These are phyloP conservation scores for Batrachochytrium dendrobatidis DNA, from an alignment of 371 early-diverging fungal genomes.

Conservation along the genomic window DNA sequence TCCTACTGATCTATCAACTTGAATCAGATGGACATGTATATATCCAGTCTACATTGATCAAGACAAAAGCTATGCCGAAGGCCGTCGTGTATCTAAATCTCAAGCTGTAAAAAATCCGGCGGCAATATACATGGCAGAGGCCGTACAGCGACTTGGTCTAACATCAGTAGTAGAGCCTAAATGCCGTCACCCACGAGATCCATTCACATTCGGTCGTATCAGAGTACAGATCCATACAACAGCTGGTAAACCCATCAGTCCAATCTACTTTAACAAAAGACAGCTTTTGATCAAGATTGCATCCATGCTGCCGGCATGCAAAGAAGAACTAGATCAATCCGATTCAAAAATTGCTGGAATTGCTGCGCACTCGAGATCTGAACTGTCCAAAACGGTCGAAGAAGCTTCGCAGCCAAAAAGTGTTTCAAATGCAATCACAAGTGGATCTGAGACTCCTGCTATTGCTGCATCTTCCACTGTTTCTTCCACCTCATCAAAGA, in stretches of 20 bases:
- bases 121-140: slow-evolving; percentile 59
- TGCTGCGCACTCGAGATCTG: slow-evolving; percentile 22
- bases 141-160: slow-evolving; percentile 48
- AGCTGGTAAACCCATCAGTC: slow-evolving; percentile 2
- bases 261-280: slow-evolving; percentile 11
- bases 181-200: slow-evolving; percentile 32
- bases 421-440: no score
- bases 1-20: not conserved
- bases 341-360: slow-evolving; percentile 16
- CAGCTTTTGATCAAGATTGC: slow-evolving; percentile 18
- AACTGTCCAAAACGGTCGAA: slow-evolving; percentile 8
- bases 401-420: slow-evolving; percentile 13
- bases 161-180: slow-evolving; percentile 49
- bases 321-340: slow-evolving; percentile 10
- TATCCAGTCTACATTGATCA: slow-evolving; percentile 64
- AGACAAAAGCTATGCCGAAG: slow-evolving; percentile 41
- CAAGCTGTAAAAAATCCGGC: slow-evolving; percentile 49
- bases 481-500: no score
- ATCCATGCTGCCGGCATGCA: slow-evolving; percentile 8
- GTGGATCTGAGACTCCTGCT: no score
- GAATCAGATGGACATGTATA: slow-evolving; percentile 52
- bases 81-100: slow-evolving; percentile 44
- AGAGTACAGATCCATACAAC: slow-evolving; percentile 16
- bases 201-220: slow-evolving; percentile 25
- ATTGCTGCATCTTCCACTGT: no score